Percentiles rank a stretch among this genome's conserved stretches.
Evolutionary conservation across 345 rosid genomes (phyloP).

Genomic region (Populus davidiana): DNA sequence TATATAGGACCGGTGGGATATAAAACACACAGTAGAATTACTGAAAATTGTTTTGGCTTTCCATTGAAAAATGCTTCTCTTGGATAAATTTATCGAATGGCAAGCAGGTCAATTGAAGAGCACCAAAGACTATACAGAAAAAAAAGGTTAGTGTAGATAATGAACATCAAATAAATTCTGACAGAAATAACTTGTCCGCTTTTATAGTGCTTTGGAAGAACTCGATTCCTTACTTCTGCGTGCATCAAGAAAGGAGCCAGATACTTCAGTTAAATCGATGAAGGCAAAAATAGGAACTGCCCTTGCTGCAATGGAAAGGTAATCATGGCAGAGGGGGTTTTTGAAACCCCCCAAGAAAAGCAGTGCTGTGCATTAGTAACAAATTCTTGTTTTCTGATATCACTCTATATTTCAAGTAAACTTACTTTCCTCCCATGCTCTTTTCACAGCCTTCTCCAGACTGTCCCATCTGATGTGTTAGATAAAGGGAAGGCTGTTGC

Average conservation of each 20-base stretch:
- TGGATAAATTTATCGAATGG: not conserved
- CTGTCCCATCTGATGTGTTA: constrained; percentile 64
- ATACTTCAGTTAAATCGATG: constrained; percentile 57
- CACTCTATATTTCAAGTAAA: not conserved
- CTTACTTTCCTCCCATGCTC: not conserved
- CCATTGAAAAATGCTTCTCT: not conserved
- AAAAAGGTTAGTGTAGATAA: not conserved
- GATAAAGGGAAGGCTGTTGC: constrained; percentile 67
- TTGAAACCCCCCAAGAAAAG: not conserved
- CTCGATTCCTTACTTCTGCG: constrained; percentile 66
- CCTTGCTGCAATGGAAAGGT: constrained; percentile 56
- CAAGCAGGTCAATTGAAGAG: not conserved
- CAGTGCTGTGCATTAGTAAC: not conserved
- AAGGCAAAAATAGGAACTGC: constrained; percentile 59
- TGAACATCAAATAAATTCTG: not conserved
- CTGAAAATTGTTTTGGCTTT: too few relatives aligned
- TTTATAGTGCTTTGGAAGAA: constrained; percentile 65
- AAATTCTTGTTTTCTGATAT: not conserved
- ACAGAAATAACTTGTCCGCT: not conserved
- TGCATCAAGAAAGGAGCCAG: constrained; percentile 69
- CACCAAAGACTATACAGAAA: not conserved
- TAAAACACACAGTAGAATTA: too few relatives aligned
- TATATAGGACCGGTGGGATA: not conserved
- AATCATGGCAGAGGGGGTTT: not conserved
- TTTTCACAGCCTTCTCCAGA: constrained; percentile 57